Percentiles rank a stretch among this genome's conserved stretches.
Evolutionary conservation across 441 rosid genomes (phyloP).

Genomic region (Pelargonium exstipulatum): DNA sequence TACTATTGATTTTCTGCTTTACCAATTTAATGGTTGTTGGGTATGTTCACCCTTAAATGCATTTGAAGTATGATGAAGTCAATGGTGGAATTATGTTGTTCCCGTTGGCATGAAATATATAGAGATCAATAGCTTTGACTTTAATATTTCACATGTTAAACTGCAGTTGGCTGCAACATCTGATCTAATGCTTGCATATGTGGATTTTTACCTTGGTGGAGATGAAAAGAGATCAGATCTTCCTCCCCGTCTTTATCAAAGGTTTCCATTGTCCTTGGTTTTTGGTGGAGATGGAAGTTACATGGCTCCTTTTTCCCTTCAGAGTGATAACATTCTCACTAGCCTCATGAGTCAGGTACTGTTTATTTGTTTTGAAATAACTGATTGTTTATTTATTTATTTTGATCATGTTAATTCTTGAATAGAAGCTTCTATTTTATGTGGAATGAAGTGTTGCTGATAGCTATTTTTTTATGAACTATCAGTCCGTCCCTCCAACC

Average conservation of each 20-base stretch:
- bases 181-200: slow-evolving; percentile 91
- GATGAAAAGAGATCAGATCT: slow-evolving; percentile 96
- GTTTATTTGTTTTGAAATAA: background rate
- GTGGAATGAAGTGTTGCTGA: slow-evolving; percentile 5
- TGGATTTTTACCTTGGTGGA: slow-evolving; percentile 99
- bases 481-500: slow-evolving; percentile 82
- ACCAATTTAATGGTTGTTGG: background rate
- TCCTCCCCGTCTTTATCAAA: slow-evolving; percentile 79
- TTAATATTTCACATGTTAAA: slow-evolving; percentile 8
- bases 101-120: background rate
- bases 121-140: background rate
- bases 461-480: slow-evolving; percentile 17
- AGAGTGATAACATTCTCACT: slow-evolving; percentile 87
- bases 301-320: slow-evolving; percentile 95
- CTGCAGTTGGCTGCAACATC: slow-evolving; percentile 90
- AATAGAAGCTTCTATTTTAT: background rate
- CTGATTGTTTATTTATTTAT: slow-evolving; percentile 2
- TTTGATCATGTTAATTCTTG: slow-evolving; percentile 9
- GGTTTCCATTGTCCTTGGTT: slow-evolving; percentile 75
- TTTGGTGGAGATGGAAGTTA: slow-evolving; percentile 99
- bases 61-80: no score
- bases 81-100: background rate
- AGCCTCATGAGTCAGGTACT: slow-evolving; percentile 90
- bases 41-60: background rate
- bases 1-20: background rate